A percentile compares a stretch with the other conserved stretches of the same genome.
These are phyloP conservation scores for Elongisporangium prolatum DNA, from an alignment of 352 stramenopile species.

Conservation along the genomic window DNA sequence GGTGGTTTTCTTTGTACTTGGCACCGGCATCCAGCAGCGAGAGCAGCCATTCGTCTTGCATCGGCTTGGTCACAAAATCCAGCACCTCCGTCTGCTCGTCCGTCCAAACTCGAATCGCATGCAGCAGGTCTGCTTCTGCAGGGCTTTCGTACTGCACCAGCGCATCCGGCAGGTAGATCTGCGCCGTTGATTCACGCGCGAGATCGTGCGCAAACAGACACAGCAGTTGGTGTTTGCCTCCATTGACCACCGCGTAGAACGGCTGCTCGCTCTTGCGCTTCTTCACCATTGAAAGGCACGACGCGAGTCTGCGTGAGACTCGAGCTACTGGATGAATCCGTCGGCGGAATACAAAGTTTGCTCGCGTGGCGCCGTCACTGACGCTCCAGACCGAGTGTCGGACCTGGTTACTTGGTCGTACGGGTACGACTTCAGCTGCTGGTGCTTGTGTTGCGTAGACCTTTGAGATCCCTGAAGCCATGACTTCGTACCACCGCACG, in stretches of 20 bases:
- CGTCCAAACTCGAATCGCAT: constrained; percentile 44
- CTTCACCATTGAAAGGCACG: background rate
- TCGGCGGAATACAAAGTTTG: constrained; percentile 12
- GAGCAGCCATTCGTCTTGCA: constrained; percentile 46
- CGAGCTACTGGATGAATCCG: background rate
- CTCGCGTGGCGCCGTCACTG: constrained; percentile 28
- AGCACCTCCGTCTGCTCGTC: constrained; percentile 26
- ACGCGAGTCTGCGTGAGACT: background rate
- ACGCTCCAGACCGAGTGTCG: constrained; percentile 28
- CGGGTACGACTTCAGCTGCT: background rate
- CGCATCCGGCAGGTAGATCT: constrained; percentile 19
- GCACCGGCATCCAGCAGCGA: constrained; percentile 40
- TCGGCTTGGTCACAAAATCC: constrained; percentile 19
- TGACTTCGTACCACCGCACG: background rate
- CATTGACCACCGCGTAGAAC: constrained; percentile 35
- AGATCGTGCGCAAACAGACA: constrained; percentile 28
- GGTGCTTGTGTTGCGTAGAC: constrained; percentile 8
- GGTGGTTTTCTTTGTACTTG: constrained; percentile 30
- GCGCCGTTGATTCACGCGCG: constrained; percentile 13
- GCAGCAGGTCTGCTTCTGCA: constrained; percentile 30
- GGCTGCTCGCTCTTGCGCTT: background rate
- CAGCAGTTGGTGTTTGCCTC: constrained; percentile 18
- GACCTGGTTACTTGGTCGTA: constrained; percentile 3
- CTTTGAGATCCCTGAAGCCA: background rate
- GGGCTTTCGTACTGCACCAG: constrained; percentile 29